Base-by-base conservation (phyloP, 2,329 filamentous ascomycete species). In the Colletotrichum chrysophilum region DNA sequence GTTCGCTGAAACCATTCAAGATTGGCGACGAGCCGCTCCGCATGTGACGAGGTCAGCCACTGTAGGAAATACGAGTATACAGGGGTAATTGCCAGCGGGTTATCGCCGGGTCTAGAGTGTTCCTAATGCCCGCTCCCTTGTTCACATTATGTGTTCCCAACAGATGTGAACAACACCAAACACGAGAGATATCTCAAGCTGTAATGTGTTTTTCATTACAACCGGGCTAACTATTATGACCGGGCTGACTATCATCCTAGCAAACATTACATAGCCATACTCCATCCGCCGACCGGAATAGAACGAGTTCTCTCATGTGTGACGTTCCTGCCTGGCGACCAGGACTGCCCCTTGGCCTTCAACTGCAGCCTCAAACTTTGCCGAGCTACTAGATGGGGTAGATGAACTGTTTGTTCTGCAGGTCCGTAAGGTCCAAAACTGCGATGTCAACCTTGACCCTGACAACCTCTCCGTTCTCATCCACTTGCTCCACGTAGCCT, bases 361-460 rank as follows among this genome's bases (percentile, higher is more conserved):
- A 52, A 7, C 10, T 52, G 43, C 43, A 52, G n/a, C 43, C n/a
- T 52, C 43, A 52, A 16, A 58, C 26, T 30, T 62, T 62, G 16
- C 18, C 58, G 13, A 62, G 13, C 12, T 55, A 36, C n/a, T n/a
- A 78, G 32, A 56, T 66, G 18, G 30, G 75, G 65, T 86, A 86
- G 7, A 86, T 81, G 28, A 86, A 86, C 69, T 81, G 82, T 30
- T 80, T 82, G 65, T 86, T 86, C 70, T 86, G 82, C 62, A 85
- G 30, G 66, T 86, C 85, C 3, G 84, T 86, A 61, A 86, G 70
- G 58, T 86, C 82, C 73, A 85, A n/a, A 36, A 85, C 69, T 0
- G 85, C 80, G 38, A 86, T 76, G 28, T 85, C 82, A 7, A 84
- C 85, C 74, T 84, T 81, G 12, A 77, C 78, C 36, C 79, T 77